Percentiles rank a stretch among this genome's conserved stretches.
Evolutionary conservation across 345 rosid genomes (phyloP).

Genomic region (Raphanus sativus): DNA sequence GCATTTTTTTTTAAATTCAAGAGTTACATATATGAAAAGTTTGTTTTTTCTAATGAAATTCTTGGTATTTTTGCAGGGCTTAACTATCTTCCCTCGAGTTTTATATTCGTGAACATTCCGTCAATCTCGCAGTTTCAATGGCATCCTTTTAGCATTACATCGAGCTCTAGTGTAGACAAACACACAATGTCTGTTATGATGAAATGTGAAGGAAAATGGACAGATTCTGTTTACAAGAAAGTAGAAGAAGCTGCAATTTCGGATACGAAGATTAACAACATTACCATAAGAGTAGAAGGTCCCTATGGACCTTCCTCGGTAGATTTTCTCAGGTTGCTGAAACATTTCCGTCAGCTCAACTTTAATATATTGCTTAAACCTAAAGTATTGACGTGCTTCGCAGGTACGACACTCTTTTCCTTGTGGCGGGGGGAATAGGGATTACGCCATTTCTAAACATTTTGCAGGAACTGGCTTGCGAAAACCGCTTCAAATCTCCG

Average conservation of each 20-base stretch:
- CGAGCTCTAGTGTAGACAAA: constrained; percentile 57
- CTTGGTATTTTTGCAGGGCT: constrained; percentile 50
- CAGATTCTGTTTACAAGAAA: constrained; percentile 53
- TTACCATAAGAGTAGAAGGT: constrained; percentile 66
- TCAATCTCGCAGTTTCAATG: constrained; percentile 62
- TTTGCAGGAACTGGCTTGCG: constrained; percentile 56
- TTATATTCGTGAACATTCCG: constrained; percentile 69
- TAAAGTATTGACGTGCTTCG: constrained; percentile 1
- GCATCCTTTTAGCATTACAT: constrained; percentile 84
- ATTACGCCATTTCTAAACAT: constrained; percentile 83
- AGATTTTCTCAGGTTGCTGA: constrained; percentile 59
- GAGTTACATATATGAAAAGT: background rate
- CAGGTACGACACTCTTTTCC: constrained; percentile 72
- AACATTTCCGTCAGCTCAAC: background rate
- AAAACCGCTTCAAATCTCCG: constrained; percentile 44
- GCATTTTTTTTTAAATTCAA: background rate
- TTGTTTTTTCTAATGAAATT: background rate
- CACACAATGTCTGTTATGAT: constrained; percentile 55
- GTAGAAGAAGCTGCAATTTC: constrained; percentile 43
- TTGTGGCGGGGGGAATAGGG: constrained; percentile 84
- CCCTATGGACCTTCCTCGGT: constrained; percentile 78
- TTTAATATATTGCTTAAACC: background rate
- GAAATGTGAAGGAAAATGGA: constrained; percentile 73
- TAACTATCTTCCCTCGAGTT: constrained; percentile 62
- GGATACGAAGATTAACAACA: constrained; percentile 38